Evolutionary conservation across 1,139 yeast species (phyloP), one percentile per base, ranked within the genome.

Genomic region (Lodderomyces metapsilosis): DNA sequence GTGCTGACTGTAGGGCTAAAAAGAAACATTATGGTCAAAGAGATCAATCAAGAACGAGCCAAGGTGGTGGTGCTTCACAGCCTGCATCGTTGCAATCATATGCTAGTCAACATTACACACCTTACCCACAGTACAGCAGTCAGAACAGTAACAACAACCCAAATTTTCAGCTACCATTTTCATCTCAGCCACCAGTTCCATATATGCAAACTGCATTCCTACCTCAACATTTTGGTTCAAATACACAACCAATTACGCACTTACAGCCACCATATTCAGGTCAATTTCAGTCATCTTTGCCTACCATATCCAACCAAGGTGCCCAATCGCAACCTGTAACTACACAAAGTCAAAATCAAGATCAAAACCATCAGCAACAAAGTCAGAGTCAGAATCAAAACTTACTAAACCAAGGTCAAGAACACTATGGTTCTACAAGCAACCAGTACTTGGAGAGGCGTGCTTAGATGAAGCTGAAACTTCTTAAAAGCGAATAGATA

Each of bases 1-100:
- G 87, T 53, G 45, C 57, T 10, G 58, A 53, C 32, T 81, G 87
- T 52, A 66, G 86, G 42, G 63, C 68, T 34, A 69, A 78, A 47
- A 79, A 80, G 65, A 79, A 71, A 28, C 32, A 28, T 15, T 28
- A 28, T 28, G 32, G 32, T 18, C 5, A 16, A 5, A 28, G 12
- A 15, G 18, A 15, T 25, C 30, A 25, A 12, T 4, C 5, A 60
- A 70, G 68, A 22, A 12, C 10, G 7, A 12, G 16, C 5, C 30
- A n/a, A 12, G 30, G 30, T 25, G 16, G 12, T 15, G 11, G 12
- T 15, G 17, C 20, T 25, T 27, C 36, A 13, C 39, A 39, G 18
- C 38, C 18, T 9, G 28, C n/a, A 10, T 12, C 16, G 2, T 18
- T 22, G 10, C 42, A 34, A 27, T 25, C 36, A 24, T 36, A 36